phyloP scores from a whole-genome alignment of 2,329 filamentous ascomycete species.

The Rosellinia necatrix region DNA sequence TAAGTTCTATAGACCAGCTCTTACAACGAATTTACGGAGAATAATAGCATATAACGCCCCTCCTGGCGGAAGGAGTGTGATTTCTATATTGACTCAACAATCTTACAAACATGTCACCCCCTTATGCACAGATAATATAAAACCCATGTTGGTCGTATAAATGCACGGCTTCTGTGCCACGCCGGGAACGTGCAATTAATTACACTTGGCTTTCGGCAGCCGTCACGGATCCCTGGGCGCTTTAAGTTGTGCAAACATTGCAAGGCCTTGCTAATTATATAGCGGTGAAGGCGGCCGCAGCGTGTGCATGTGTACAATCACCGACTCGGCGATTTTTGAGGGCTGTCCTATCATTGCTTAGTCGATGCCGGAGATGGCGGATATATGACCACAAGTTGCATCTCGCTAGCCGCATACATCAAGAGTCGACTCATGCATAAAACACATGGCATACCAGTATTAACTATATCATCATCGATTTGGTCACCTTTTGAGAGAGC shows the following conservation, averaged over 20 bases:
- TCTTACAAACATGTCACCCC: neutral
- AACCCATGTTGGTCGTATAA: neutral
- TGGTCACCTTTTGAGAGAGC: neutral
- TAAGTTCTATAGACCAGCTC: too few species aligned
- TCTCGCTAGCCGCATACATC: too few species aligned
- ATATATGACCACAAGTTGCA: too few species aligned
- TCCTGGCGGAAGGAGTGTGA: neutral
- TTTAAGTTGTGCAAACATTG: slow-evolving; percentile 8
- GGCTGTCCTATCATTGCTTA: too few species aligned
- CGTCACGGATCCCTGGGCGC: neutral
- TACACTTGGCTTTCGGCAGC: slow-evolving; percentile 3
- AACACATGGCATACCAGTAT: neutral
- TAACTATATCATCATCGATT: neutral
- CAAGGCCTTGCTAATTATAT: neutral
- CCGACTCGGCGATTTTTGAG: neutral
- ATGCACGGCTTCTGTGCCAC: slow-evolving; percentile 17
- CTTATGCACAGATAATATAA: neutral
- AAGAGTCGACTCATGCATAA: too few species aligned
- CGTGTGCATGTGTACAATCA: neutral
- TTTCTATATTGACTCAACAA: neutral
- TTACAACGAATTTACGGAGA: neutral
- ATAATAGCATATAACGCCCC: neutral
- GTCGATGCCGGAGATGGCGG: too few species aligned
- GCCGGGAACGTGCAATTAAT: slow-evolving; percentile 22
- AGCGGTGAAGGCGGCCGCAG: slow-evolving; percentile 9